Evolutionary conservation across 2,329 filamentous ascomycete species (phyloP), one percentile per base, ranked within the genome.

Genomic region (Colletotrichum sp.): DNA sequence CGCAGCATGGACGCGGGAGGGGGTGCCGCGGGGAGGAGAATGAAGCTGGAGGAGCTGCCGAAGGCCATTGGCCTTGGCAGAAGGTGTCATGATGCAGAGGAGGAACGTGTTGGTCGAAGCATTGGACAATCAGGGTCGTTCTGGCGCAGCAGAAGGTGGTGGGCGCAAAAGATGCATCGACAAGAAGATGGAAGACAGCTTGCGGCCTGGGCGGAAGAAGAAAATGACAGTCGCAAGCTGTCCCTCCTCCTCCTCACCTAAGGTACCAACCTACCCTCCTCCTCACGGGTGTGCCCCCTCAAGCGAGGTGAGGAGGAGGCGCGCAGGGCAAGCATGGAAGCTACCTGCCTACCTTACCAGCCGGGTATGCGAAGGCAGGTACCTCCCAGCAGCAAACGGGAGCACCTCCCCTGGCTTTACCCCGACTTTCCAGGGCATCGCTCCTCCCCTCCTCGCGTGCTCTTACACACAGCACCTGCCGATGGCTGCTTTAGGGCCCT

Each of bases 1-100:
- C 57, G 77, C 60, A 62, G 76, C 78, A 60, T 81, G 34, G 52
- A 82, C 76, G 36, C 80, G 79, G 52, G 81, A 81, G 28, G 79
- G 69, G 2, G 79, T 81, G 72, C 82, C 79, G 71, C 73, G 80
- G 8, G 81, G 64, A 60, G 62, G 79, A 8, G 80, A 70, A 9
- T 36, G 74, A 63, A 72, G 78, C 67, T 78, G 77, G n/a, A 82
- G 72, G 44, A 78, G 52, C 55, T 69, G 75, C 39, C 79, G 80
- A 75, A 77, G 71, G 68, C 80, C 79, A 66, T 79, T 71, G 75
- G 78, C 77, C 76, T 81, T 77, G 18, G 78, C 78, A 49, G 74
- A 73, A 60, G 73, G 12, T 71, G 74, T 77, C 76, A 77, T 77
- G 39, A 28, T 64, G 65, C 39, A 16, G 36, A 32, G 12, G 5